Base-by-base conservation (phyloP, 805 yeast species). In the Maudiozyma turicensis region DNA sequence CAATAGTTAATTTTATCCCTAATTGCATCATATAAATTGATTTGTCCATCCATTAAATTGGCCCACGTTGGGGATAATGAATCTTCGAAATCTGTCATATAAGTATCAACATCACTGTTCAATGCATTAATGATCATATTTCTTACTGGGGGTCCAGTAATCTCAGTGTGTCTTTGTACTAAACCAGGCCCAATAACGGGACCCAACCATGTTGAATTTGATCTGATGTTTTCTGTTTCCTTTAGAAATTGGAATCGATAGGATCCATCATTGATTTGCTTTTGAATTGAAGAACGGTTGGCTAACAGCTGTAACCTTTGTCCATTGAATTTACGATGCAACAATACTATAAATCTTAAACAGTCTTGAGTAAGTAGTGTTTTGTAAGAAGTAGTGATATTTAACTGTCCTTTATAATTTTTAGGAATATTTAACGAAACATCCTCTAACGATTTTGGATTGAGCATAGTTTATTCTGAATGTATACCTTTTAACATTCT, bases 1-100 rank as follows among this genome's bases (percentile, higher is more conserved):
- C 59, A 72, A 58, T 75, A 77, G 56, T 76, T 75, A 59, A 85
- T 75, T 60, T 81, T 77, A 62, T 80, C 76, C 68, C 95, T 77
- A 45, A 84, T 77, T 15, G 82, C 90, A 62, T 85, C 95, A 63
- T 75, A 84, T 59, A 85, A 68, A 64, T 85, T 84, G 50, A 82
- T 86, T 68, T 85, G 93, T 47, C 93, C 95, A 60, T 83, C 86
- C 48, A 84, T 76, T 72, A 84, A 75, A 67, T 84, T 85, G 53
- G 70, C 68, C 93, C 93, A 85, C 30, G 95, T 84, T 58, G 95
- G 95, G 15, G 91, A 80, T 58, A 85, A 78, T 14, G 90, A 83
- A 66, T 85, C 93, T 67, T 85, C 95, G 60, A 85, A 83, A 71
- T 85, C 95, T 41, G 88, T 82, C 93, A 85, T 85, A 65, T 85